Evolutionary conservation across 2,329 filamentous ascomycete genomes (phyloP), one percentile per base, ranked within the genome.

Genomic region (Colletotrichum euphorbiae): DNA sequence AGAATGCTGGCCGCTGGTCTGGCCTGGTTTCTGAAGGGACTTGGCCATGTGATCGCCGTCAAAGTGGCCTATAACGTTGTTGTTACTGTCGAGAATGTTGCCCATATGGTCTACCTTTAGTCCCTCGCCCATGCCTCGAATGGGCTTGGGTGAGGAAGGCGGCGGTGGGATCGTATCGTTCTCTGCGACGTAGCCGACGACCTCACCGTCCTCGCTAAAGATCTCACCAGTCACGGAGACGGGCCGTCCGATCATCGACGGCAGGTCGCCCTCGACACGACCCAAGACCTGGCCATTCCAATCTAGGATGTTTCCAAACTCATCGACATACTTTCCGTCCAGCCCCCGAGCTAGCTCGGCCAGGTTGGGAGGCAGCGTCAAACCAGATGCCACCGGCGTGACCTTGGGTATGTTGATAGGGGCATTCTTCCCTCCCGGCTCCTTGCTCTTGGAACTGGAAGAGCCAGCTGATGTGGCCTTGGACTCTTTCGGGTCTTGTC

Each of bases 291-390:
- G 82, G 7, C 84, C 84, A 13, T 83, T 78, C 67, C 79, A 81
- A 67, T 84, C 82, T 15, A 87, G 74, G 36, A 87, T 79, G 73
- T 86, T 86, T 61, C 85, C 85, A 54, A 85, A 85, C 73, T 87
- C 85, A 67, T 87, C 84, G 24, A 87, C 79, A 43, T 73, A 78
- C 70, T 83, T 82, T 46, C 83, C 85, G 52, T 81, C 79, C 21
- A 87, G 80, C 17, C 81, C 81, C 15, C 74, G 66, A 1, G 80
- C 80, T 7, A 82, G 77, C 11, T 75, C 64, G 52, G 75, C 42
- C 54, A 80, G 74, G 68, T 79, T 69, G 52, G 62, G 56, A 48
- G 74, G 71, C 54, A 75, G 67, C 15, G 75, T 69, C 45, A 79
- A 76, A 43, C 75, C 74, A 12, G 73, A 72, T n/a, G 76, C 72